Conservation (phyloP, 352 stramenopile genomes). For the Lagenidium giganteum region DNA sequence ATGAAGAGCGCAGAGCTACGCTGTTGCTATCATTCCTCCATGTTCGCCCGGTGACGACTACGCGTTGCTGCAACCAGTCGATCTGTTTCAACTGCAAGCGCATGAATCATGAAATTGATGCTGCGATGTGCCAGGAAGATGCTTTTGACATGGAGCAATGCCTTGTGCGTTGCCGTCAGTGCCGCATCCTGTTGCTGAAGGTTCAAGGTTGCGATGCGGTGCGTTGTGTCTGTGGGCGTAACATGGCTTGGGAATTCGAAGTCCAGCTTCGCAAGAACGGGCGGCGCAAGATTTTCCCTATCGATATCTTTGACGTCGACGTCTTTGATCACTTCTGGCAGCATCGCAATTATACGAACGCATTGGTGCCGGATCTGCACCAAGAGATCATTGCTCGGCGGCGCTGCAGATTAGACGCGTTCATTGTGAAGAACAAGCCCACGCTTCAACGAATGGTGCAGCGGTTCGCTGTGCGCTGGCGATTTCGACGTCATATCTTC, state of each 20-base stretch:
- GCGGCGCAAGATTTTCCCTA: constrained; percentile 21
- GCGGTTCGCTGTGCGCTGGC: no score
- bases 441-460: no score
- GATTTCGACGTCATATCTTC: no score
- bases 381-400: no score
- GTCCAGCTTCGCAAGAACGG: constrained; percentile 10
- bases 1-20: constrained; percentile 32
- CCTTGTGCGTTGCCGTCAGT: constrained; percentile 36
- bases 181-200: constrained; percentile 37
- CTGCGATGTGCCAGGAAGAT: constrained; percentile 5
- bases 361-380: no score
- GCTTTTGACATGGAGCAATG: constrained; percentile 17
- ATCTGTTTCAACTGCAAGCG: constrained; percentile 61
- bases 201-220: constrained; percentile 45
- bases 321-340: no score
- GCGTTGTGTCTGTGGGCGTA: constrained; percentile 35
- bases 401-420: no score
- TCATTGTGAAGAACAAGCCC: no score
- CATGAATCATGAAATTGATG: constrained; percentile 15
- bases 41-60: constrained; percentile 19
- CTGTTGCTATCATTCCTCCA: constrained; percentile 35
- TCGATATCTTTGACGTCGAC: constrained; percentile 30
- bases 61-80: constrained; percentile 26
- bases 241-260: constrained; percentile 34
- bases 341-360: no score